A percentile compares a stretch with the other conserved stretches of the same genome.
Conservation (phyloP, 805 yeast species). For the Monosporozyma unispora region DNA sequence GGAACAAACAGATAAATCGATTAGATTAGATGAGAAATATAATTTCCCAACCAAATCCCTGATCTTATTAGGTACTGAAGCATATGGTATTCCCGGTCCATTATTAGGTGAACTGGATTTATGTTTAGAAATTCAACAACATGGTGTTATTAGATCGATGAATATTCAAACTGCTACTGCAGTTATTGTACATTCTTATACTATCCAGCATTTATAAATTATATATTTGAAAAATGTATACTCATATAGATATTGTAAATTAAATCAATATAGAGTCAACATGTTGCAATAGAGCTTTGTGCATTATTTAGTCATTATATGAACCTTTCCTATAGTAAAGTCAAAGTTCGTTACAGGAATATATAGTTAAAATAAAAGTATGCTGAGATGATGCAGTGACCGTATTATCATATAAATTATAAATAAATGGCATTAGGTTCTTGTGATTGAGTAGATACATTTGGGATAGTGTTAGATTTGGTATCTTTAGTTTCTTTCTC, state of each 20-base stretch:
- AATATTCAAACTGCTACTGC: constrained; percentile 96
- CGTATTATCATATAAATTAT: neutral
- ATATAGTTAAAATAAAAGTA: neutral
- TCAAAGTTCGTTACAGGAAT: neutral
- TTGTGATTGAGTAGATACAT: neutral
- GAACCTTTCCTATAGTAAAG: neutral
- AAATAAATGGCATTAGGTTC: constrained; percentile 5
- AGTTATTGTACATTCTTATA: constrained; percentile 84
- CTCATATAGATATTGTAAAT: neutral
- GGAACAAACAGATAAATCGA: constrained; percentile 89
- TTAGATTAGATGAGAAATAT: constrained; percentile 52
- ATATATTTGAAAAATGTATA: neutral
- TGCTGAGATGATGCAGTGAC: neutral
- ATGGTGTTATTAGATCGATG: constrained; percentile 90
- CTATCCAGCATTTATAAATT: constrained; percentile 33
- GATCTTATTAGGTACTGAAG: constrained; percentile 74
- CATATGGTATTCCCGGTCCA: constrained; percentile 86
- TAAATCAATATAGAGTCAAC: neutral
- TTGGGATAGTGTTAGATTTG: neutral
- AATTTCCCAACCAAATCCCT: constrained; percentile 73
- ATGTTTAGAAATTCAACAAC: constrained; percentile 86
- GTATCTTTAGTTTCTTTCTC: neutral
- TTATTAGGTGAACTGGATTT: constrained; percentile 71
- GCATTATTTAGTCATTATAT: neutral
- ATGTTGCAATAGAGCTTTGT: neutral